These are phyloP conservation scores for Penicilliopsis zonata DNA, from an alignment of 495 filamentous ascomycete genomes.

Conservation along the genomic window DNA sequence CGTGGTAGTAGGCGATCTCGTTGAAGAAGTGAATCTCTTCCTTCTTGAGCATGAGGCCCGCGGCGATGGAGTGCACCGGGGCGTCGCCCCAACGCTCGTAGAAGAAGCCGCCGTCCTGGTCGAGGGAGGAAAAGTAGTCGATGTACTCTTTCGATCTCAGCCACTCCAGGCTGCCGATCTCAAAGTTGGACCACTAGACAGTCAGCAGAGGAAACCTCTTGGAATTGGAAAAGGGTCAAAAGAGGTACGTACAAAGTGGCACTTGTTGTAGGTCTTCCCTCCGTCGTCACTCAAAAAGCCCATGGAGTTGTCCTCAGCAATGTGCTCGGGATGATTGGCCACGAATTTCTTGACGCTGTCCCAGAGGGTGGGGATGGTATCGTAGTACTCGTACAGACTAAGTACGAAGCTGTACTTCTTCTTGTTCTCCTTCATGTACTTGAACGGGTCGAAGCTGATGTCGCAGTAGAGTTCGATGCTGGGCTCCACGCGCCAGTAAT, in stretches of 20 bases:
- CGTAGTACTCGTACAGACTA: constrained; percentile 87
- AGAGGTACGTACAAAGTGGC: constrained; percentile 72
- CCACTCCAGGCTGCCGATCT: constrained; percentile 77
- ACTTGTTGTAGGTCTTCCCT: constrained; percentile 86
- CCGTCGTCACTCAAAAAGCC: constrained; percentile 82
- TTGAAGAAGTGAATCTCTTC: constrained; percentile 97
- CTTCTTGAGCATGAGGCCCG: constrained; percentile 72
- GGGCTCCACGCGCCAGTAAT: constrained; percentile 89
- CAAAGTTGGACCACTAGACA: constrained; percentile 87
- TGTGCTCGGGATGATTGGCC: constrained; percentile 74
- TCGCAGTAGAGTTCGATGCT: constrained; percentile 84
- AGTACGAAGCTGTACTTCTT: constrained; percentile 89
- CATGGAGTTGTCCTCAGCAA: constrained; percentile 77
- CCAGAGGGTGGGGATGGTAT: constrained; percentile 95
- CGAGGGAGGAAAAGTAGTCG: constrained; percentile 70
- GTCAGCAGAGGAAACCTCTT: too few species aligned
- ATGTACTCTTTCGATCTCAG: constrained; percentile 66
- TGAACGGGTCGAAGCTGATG: constrained; percentile 72
- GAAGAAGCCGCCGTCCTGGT: constrained; percentile 81
- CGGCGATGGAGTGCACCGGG: constrained; percentile 90
- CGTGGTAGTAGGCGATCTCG: constrained; percentile 96
- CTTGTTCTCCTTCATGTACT: constrained; percentile 73
- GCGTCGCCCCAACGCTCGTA: constrained; percentile 92
- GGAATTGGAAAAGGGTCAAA: too few species aligned
- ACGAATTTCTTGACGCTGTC: constrained; percentile 88